phyloP scores from a whole-genome alignment of 2,329 filamentous ascomycete species.

The Pseudogymnoascus sp. region DNA sequence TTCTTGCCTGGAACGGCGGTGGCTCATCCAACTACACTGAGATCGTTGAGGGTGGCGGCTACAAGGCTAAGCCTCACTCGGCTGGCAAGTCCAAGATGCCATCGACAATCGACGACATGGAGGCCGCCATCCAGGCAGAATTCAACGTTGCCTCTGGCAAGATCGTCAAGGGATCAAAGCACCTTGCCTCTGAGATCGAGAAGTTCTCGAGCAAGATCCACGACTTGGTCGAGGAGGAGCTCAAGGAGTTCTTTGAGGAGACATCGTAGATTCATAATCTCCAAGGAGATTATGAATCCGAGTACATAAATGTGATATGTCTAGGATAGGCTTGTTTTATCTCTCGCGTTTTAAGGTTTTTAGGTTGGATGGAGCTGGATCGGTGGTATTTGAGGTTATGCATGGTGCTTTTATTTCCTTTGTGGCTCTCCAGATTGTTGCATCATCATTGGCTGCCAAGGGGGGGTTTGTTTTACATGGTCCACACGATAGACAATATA shows the following conservation, averaged over 20 bases:
- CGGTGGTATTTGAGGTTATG: conserved; percentile 22
- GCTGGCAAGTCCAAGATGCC: conserved; percentile 37
- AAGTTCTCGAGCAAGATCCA: conserved; percentile 56
- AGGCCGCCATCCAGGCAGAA: conserved; percentile 51
- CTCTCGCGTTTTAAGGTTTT: conserved; percentile 20
- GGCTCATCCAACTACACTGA: conserved; percentile 83
- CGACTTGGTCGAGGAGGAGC: conserved; percentile 51
- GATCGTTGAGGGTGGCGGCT: conserved; percentile 67
- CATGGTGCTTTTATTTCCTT: conserved; percentile 23
- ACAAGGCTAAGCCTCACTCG: conserved; percentile 44
- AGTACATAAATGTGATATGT: conserved; percentile 6
- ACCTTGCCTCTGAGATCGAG: conserved; percentile 47
- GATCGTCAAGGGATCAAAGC: conserved; percentile 45
- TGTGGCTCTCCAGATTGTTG: conserved; percentile 4
- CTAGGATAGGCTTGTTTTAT: conserved; percentile 8
- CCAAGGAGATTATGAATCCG: not conserved
- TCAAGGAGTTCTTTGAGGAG: conserved; percentile 51
- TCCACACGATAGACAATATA: conserved; percentile 7
- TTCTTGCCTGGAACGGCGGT: conserved; percentile 98
- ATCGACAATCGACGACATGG: conserved; percentile 49
- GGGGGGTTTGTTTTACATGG: not conserved
- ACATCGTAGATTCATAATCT: conserved; percentile 21
- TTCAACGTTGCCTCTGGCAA: conserved; percentile 47
- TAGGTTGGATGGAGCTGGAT: conserved; percentile 24
- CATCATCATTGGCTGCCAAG: not conserved